Conservation (phyloP, 331 rosid genomes). For the Quercus tomentella region DNA sequence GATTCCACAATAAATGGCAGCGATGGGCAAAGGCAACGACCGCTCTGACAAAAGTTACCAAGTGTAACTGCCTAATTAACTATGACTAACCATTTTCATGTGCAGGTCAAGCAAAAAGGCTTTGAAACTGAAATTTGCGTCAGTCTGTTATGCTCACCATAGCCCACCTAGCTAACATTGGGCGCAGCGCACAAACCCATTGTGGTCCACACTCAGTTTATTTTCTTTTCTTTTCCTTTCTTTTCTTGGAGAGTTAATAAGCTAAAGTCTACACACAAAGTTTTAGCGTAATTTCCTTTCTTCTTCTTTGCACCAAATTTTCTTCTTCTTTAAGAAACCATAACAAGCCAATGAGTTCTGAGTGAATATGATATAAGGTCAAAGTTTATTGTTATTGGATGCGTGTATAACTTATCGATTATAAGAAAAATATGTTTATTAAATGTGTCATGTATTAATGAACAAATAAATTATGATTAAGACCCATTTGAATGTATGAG, state of each 20-base stretch:
- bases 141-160: not conserved
- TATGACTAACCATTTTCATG: constrained; percentile 21
- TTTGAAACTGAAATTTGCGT: not conserved
- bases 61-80: constrained; percentile 42
- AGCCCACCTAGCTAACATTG: not conserved
- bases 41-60: constrained; percentile 29
- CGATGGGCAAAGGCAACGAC: constrained; percentile 9
- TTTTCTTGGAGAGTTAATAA: not conserved
- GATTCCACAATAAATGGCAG: constrained; percentile 1
- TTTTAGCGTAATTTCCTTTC: too few species aligned
- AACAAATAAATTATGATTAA: too few species aligned
- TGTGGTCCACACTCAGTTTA: not conserved
- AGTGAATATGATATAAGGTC: too few species aligned
- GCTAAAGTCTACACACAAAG: too few species aligned
- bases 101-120: constrained; percentile 1
- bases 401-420: too few species aligned
- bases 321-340: too few species aligned
- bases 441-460: too few species aligned
- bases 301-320: too few species aligned
- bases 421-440: too few species aligned
- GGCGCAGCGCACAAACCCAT: not conserved
- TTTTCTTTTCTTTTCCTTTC: not conserved
- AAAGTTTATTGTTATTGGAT: too few species aligned
- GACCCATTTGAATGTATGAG: too few species aligned
- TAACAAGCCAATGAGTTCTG: too few species aligned